phyloP scores from a whole-genome alignment of 805 yeast genomes.

The Kodamaea sagamina region DNA sequence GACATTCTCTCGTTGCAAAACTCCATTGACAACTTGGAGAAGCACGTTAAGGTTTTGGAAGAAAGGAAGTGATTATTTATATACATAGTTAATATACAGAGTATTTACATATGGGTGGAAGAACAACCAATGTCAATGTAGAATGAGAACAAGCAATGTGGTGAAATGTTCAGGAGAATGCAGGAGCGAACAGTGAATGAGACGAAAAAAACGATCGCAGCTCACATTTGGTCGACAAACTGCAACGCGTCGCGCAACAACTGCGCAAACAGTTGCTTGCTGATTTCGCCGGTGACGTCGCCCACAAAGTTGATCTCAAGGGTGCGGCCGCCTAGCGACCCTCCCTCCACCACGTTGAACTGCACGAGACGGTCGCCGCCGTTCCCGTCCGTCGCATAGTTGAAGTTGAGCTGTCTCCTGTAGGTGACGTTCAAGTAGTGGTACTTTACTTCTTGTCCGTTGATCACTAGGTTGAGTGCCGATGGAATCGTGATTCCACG shows the following conservation, averaged over 20 bases:
- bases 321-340: slow-evolving; percentile 55
- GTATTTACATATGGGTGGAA: slow-evolving; percentile 2
- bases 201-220: too few relatives aligned
- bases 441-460: slow-evolving; percentile 44
- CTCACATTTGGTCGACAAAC: slow-evolving; percentile 16
- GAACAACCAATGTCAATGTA: too few relatives aligned
- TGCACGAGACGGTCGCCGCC: slow-evolving; percentile 37
- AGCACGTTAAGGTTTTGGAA: slow-evolving; percentile 63
- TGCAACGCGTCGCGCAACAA: slow-evolving; percentile 26
- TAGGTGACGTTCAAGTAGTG: slow-evolving; percentile 45
- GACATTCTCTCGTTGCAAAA: slow-evolving; percentile 73
- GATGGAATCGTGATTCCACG: slow-evolving; percentile 40
- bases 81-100: slow-evolving; percentile 3
- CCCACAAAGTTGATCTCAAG: slow-evolving; percentile 52
- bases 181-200: too few relatives aligned
- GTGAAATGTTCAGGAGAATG: too few relatives aligned
- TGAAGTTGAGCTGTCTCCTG: slow-evolving; percentile 47
- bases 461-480: slow-evolving; percentile 37
- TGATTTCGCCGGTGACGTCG: slow-evolving; percentile 24
- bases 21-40: slow-evolving; percentile 66
- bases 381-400: slow-evolving; percentile 22
- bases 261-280: slow-evolving; percentile 23
- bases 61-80: slow-evolving; percentile 31
- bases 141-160: too few relatives aligned
- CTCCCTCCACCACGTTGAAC: slow-evolving; percentile 55